phyloP scores from a whole-genome alignment of 2,329 filamentous ascomycete genomes.

The Zasmidium citrigriseum region DNA sequence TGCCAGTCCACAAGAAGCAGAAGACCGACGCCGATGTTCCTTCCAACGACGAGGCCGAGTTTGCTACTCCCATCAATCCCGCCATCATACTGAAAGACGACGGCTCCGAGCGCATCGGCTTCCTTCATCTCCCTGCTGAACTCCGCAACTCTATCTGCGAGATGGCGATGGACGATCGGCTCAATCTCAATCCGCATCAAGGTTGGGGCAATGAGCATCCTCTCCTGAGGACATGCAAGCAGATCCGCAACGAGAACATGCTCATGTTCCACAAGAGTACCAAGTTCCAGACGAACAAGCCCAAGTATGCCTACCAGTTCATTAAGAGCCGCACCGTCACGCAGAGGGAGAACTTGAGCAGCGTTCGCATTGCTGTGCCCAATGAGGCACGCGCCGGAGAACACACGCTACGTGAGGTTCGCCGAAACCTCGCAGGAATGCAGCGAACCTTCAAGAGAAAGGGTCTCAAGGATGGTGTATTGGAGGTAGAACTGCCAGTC shows the following conservation, averaged over 20 bases:
- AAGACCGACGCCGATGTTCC: background rate
- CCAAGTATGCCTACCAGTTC: background rate
- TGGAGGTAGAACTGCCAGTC: constrained; percentile 64
- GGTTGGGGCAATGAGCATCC: background rate
- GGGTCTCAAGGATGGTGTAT: constrained; percentile 72
- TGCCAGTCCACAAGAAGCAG: background rate
- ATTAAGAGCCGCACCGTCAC: background rate
- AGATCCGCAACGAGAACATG: background rate
- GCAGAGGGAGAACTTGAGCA: constrained; percentile 47
- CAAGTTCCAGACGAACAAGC: background rate
- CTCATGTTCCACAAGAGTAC: background rate
- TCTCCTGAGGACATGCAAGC: background rate
- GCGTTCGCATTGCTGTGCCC: constrained; percentile 55
- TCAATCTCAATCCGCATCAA: background rate
- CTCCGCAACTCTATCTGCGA: background rate
- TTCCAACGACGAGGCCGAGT: no score
- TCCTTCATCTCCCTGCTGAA: background rate
- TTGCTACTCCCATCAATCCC: no score
- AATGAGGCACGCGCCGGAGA: constrained; percentile 56
- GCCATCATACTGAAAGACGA: background rate
- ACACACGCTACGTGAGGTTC: constrained; percentile 60
- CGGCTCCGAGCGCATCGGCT: background rate
- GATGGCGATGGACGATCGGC: background rate
- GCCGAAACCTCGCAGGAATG: constrained; percentile 70
- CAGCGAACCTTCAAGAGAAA: constrained; percentile 56